phyloP scores from a whole-genome alignment of 768 basidiomycete species.

The Favolaschia claudopus region DNA sequence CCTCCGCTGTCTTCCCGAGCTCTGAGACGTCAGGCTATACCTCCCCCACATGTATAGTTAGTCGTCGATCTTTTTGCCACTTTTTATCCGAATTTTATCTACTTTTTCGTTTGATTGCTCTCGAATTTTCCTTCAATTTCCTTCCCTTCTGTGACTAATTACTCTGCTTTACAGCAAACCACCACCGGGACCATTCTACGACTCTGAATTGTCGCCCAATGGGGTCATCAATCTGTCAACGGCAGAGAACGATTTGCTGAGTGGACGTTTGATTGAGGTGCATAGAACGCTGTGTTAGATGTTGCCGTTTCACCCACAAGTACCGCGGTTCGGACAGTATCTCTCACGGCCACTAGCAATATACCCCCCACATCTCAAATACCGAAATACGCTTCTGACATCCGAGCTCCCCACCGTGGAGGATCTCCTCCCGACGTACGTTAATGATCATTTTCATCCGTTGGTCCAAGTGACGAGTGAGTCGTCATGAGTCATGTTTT shows the following conservation, averaged over 20 bases:
- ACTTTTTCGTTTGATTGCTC: too few relatives aligned
- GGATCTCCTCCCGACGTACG: conserved; percentile 21
- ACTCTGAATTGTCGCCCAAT: conserved; percentile 16
- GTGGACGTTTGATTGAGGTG: conserved; percentile 22
- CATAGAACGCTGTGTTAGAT: not conserved
- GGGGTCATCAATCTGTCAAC: conserved; percentile 23
- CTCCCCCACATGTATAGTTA: too few relatives aligned
- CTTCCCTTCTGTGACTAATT: too few relatives aligned
- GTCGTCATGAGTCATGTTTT: too few relatives aligned
- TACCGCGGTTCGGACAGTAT: conserved; percentile 1
- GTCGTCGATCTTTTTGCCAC: too few relatives aligned
- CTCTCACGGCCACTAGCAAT: conserved; percentile 15
- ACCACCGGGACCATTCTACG: conserved; percentile 15
- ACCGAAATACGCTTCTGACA: conserved; percentile 13
- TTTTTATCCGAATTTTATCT: too few relatives aligned
- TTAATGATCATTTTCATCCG: conserved; percentile 24
- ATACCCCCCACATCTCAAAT: conserved; percentile 14
- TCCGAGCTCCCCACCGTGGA: conserved; percentile 20
- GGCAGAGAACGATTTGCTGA: conserved; percentile 21
- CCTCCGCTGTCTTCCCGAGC: too few relatives aligned
- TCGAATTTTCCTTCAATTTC: too few relatives aligned
- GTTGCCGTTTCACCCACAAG: not conserved
- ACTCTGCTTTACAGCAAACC: too few relatives aligned
- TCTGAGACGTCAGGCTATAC: too few relatives aligned
- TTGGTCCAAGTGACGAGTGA: conserved; percentile 14